These are phyloP conservation scores for Coniochaeta hoffmannii DNA, from an alignment of 2,329 filamentous ascomycete genomes.

Conservation along the genomic window DNA sequence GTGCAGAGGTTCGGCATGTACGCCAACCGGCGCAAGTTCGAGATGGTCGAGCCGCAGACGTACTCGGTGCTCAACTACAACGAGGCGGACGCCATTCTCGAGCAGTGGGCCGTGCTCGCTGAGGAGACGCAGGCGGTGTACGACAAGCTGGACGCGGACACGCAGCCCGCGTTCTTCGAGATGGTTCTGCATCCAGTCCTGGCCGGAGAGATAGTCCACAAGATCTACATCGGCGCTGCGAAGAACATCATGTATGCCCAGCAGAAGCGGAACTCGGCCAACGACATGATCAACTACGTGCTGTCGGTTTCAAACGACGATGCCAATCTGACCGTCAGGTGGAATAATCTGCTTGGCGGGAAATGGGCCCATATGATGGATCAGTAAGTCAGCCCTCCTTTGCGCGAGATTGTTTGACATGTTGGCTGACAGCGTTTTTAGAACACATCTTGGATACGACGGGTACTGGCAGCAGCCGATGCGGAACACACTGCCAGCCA, in stretches of 20 bases:
- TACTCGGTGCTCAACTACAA: slow-evolving; percentile 58
- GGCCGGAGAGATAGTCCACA: slow-evolving; percentile 48
- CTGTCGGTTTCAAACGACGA: slow-evolving; percentile 49
- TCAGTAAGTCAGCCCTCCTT: slow-evolving; percentile 28
- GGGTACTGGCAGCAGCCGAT: slow-evolving; percentile 64
- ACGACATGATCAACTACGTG: slow-evolving; percentile 43
- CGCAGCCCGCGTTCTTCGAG: slow-evolving; percentile 55
- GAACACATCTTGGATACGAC: slow-evolving; percentile 48
- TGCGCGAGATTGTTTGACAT: background rate
- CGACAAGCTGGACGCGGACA: slow-evolving; percentile 38
- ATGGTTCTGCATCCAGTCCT: slow-evolving; percentile 53
- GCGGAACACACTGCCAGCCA: slow-evolving; percentile 57
- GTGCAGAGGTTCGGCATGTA: slow-evolving; percentile 49
- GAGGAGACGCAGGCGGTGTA: slow-evolving; percentile 49
- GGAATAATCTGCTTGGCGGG: slow-evolving; percentile 49
- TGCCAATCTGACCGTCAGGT: slow-evolving; percentile 45
- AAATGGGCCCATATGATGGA: slow-evolving; percentile 59
- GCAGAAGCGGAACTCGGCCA: slow-evolving; percentile 49
- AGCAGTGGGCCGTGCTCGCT: slow-evolving; percentile 46
- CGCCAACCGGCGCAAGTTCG: slow-evolving; percentile 52
- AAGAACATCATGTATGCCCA: slow-evolving; percentile 44
- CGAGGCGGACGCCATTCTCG: slow-evolving; percentile 51
- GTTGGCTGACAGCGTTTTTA: slow-evolving; percentile 11
- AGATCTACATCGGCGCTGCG: slow-evolving; percentile 42
- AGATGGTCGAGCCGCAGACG: slow-evolving; percentile 49